phyloP scores from a whole-genome alignment of 1,139 yeast genomes.

The Zygosaccharomyces pseudobailii region DNA sequence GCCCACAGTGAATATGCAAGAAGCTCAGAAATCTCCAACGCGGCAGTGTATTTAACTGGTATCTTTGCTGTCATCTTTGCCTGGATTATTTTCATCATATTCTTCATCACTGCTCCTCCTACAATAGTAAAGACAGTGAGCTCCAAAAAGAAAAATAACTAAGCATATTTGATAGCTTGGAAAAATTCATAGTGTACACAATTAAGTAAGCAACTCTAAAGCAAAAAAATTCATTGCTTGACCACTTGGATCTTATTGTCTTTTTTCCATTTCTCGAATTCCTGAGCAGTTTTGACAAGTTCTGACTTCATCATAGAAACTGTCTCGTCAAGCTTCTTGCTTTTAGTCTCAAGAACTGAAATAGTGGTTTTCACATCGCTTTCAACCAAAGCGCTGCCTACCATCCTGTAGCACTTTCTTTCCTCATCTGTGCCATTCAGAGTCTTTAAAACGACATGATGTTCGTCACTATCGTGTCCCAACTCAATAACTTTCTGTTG shows the following conservation, averaged over 20 bases:
- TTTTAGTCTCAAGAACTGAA: slow-evolving; percentile 61
- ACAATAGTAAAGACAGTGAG: slow-evolving; percentile 10
- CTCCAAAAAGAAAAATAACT: slow-evolving; percentile 23
- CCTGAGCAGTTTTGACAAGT: slow-evolving; percentile 44
- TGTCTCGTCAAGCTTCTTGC: slow-evolving; percentile 42
- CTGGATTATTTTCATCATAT: slow-evolving; percentile 70
- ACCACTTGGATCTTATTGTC: slow-evolving; percentile 63
- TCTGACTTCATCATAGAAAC: slow-evolving; percentile 44
- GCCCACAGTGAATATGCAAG: slow-evolving; percentile 95
- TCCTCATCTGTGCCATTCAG: slow-evolving; percentile 44
- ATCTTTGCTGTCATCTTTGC: slow-evolving; percentile 63
- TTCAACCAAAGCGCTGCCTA: slow-evolving; percentile 89
- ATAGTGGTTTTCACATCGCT: slow-evolving; percentile 72
- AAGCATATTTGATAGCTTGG: neutral
- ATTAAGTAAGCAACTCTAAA: slow-evolving; percentile 3
- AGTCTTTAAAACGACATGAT: slow-evolving; percentile 52
- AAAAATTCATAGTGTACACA: slow-evolving; percentile 3
- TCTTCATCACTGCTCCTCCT: slow-evolving; percentile 41
- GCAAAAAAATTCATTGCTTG: slow-evolving; percentile 30
- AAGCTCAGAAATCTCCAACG: slow-evolving; percentile 87
- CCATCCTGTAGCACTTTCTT: slow-evolving; percentile 87
- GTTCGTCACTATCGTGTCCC: slow-evolving; percentile 47
- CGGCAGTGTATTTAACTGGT: slow-evolving; percentile 85
- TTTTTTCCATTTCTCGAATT: slow-evolving; percentile 64
- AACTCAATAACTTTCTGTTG: slow-evolving; percentile 53